Evolutionary conservation across 208 protist species (phyloP), one percentile per base, ranked within the genome.

Genomic region (Acanthamoeba sp.): DNA sequence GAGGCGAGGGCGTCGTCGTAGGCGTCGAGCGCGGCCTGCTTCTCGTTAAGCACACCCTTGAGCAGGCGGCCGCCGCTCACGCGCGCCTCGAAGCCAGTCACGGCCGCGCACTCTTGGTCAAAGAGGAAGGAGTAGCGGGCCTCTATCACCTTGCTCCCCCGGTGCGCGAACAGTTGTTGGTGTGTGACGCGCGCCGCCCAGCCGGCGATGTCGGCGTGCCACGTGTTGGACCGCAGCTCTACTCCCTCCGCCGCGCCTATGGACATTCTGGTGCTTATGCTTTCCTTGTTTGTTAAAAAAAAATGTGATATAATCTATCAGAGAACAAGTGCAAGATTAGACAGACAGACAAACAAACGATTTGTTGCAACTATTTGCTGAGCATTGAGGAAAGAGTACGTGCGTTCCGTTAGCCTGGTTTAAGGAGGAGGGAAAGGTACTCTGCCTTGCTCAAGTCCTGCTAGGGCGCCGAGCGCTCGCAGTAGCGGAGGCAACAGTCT

Each of bases 1-100:
- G 38, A 57, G 38, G 42, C 48, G 2, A 87, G 78, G 20, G 78
- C 38, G 24, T 87, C 78, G 42, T 87, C 78, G 78, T 87, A 87
- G 78, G 48, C n/a, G 78, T 87, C 22, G 78, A 38, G n/a, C 40
- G 80, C 80, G 48, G 48, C 80, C 45, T 29, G n/a, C 80, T 88
- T 62, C 45, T 88, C 80, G 38, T 87, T 27, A 6, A 88, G 40
- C n/a, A 34, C n/a, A 45, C 48, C 80, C 18, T 20, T 22, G n/a
- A 88, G 48, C n/a, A 62, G 40, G 45, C 45, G 80, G 22, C 80
- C 80, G 29, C 50, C 80, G 80, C 50, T 62, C 10, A 88, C 22
- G 14, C 48, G 40, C 48, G 80, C 80, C 80, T 52, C 40, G 22
- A 88, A 88, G 80, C 7, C 80, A 1, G 40, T 64, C n/a, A 88